These are phyloP conservation scores for Eurotiales sp. DNA, from an alignment of 2,329 filamentous ascomycete genomes.

Conservation along the genomic window DNA sequence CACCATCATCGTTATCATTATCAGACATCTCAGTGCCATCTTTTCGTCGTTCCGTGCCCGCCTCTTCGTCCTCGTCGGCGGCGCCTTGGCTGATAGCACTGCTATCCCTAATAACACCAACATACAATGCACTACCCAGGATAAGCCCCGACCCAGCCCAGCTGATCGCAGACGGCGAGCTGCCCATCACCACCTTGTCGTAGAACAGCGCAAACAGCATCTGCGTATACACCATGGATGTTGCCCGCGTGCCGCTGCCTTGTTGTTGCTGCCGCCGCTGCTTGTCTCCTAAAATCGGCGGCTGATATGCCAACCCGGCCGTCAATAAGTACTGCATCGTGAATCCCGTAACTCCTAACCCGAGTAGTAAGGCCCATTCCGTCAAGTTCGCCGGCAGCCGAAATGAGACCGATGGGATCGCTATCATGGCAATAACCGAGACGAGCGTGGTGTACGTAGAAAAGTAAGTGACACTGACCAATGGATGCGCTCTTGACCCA, in stretches of 20 bases:
- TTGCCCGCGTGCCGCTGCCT: slow-evolving; percentile 47
- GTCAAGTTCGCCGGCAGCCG: slow-evolving; percentile 50
- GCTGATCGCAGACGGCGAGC: slow-evolving; percentile 54
- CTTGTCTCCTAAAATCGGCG: slow-evolving; percentile 35
- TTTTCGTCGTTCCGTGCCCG: not conserved
- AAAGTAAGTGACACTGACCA: slow-evolving; percentile 87
- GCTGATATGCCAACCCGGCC: slow-evolving; percentile 68
- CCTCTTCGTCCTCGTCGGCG: not conserved
- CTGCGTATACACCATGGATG: slow-evolving; percentile 66
- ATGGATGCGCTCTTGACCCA: slow-evolving; percentile 71
- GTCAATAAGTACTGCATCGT: slow-evolving; percentile 84
- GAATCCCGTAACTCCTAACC: slow-evolving; percentile 72
- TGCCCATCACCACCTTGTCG: slow-evolving; percentile 62
- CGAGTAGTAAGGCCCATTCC: slow-evolving; percentile 65
- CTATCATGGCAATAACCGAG: slow-evolving; percentile 56
- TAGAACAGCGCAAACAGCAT: slow-evolving; percentile 66
- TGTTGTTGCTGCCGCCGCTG: slow-evolving; percentile 4
- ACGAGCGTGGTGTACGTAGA: slow-evolving; percentile 67
- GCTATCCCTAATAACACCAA: slow-evolving; percentile 54
- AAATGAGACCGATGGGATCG: slow-evolving; percentile 55
- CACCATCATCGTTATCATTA: too few relatives aligned
- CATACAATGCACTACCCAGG: slow-evolving; percentile 61
- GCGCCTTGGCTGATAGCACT: not conserved
- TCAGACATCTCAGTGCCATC: too few relatives aligned
- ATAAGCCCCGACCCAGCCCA: slow-evolving; percentile 62